phyloP scores from a whole-genome alignment of 345 rosid species.

The Brassica carinata region DNA sequence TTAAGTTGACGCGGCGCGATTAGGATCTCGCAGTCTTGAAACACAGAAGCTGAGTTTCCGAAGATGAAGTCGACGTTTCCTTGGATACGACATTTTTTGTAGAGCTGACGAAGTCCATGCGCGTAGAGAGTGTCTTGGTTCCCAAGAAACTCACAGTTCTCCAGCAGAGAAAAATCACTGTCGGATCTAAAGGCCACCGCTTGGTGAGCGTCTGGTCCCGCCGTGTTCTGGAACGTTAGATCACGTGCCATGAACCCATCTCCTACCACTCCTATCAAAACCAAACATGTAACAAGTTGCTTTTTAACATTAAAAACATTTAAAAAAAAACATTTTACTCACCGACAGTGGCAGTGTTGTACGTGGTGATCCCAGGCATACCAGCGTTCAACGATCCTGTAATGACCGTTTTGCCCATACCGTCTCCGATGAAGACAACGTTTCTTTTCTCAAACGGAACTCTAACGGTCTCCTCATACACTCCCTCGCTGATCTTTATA shows the following conservation, averaged over 20 bases:
- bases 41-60: slow-evolving; percentile 80
- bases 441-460: slow-evolving; percentile 80
- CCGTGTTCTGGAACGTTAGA: slow-evolving; percentile 77
- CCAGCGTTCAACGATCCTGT: slow-evolving; percentile 62
- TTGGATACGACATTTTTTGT: slow-evolving; percentile 72
- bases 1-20: slow-evolving; percentile 64
- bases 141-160: slow-evolving; percentile 87
- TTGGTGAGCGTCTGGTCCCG: slow-evolving; percentile 83
- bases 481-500: slow-evolving; percentile 62
- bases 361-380: slow-evolving; percentile 67
- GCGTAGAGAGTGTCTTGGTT: slow-evolving; percentile 92
- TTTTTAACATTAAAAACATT: neutral
- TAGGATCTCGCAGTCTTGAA: slow-evolving; percentile 66
- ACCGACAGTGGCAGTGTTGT: slow-evolving; percentile 85
- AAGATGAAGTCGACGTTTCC: slow-evolving; percentile 97
- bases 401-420: slow-evolving; percentile 87
- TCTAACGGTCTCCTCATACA: slow-evolving; percentile 72
- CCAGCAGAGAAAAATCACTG: slow-evolving; percentile 70
- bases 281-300: neutral
- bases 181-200: slow-evolving; percentile 94
- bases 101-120: slow-evolving; percentile 84
- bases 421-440: slow-evolving; percentile 81
- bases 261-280: slow-evolving; percentile 69
- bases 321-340: slow-evolving; percentile 1
- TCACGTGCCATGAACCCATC: slow-evolving; percentile 97